Percentiles rank a stretch among this genome's conserved stretches.
phyloP scores from a whole-genome alignment of 148 eudicot genomes.

The Rhododendron mucronatum region DNA sequence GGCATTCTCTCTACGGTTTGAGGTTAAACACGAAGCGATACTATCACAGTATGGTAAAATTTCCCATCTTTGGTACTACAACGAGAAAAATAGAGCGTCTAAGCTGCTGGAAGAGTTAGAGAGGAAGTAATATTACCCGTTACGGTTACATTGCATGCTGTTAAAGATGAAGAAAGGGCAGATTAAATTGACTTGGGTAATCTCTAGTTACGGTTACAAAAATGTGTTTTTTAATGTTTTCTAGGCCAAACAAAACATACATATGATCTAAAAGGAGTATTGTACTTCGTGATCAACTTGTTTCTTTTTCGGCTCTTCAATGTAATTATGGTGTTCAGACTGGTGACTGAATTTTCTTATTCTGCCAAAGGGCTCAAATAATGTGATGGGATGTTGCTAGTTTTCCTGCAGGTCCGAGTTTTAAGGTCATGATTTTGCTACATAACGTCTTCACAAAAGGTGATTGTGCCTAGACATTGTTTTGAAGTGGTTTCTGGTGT shows the following conservation, averaged over 20 bases:
- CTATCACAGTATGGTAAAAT: background rate
- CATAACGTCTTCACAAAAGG: background rate
- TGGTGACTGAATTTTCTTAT: background rate
- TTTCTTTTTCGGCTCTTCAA: background rate
- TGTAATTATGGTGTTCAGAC: background rate
- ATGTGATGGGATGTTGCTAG: background rate
- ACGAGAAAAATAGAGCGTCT: background rate
- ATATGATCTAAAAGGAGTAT: background rate
- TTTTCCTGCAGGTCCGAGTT: background rate
- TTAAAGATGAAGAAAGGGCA: background rate
- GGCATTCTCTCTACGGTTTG: background rate
- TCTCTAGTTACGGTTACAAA: background rate
- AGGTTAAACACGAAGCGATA: background rate
- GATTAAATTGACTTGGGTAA: background rate
- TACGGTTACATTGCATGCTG: background rate
- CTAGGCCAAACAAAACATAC: background rate
- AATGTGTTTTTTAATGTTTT: background rate
- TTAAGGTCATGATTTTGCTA: background rate
- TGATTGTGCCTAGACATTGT: background rate
- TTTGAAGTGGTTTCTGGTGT: background rate
- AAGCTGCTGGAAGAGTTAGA: background rate
- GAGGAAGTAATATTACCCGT: background rate
- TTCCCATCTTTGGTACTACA: background rate
- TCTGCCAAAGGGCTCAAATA: background rate
- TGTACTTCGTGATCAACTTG: background rate